Evolutionary conservation across 257 asterid genomes (phyloP).

Genomic region (Handroanthus guayacan): DNA sequence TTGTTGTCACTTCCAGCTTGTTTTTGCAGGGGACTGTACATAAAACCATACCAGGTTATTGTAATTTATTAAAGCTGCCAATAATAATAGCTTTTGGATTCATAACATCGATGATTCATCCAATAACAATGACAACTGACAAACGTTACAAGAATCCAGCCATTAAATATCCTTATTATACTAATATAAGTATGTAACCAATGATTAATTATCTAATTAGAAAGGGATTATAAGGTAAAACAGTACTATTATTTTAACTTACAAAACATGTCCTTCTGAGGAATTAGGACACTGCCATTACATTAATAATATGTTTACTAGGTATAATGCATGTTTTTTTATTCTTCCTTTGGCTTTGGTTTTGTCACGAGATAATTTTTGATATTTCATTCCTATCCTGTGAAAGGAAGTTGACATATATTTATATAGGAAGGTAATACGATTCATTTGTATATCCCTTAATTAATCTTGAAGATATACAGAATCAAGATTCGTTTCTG

Average conservation of each 20-base stretch:
- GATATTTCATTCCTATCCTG: constrained; percentile 49
- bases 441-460: constrained; percentile 14
- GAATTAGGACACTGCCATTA: constrained; percentile 33
- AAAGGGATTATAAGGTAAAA: neutral
- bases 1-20: neutral
- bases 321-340: constrained; percentile 13
- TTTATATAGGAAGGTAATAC: constrained; percentile 34
- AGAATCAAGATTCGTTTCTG: constrained; percentile 19
- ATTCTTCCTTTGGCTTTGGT: constrained; percentile 45
- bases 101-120: neutral
- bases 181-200: too few relatives aligned
- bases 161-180: neutral
- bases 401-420: constrained; percentile 50
- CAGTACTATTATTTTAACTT: too few relatives aligned
- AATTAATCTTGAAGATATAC: neutral
- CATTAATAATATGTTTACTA: neutral
- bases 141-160: constrained; percentile 1
- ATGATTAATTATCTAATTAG: neutral
- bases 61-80: too few relatives aligned
- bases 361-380: constrained; percentile 47
- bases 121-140: neutral
- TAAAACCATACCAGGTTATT: neutral
- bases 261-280: constrained; percentile 11
- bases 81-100: neutral
- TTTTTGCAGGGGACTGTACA: neutral